Evolutionary conservation across 768 basidiomycete species (phyloP), one percentile per base, ranked within the genome.

Genomic region (Boletus pseudopeckii): DNA sequence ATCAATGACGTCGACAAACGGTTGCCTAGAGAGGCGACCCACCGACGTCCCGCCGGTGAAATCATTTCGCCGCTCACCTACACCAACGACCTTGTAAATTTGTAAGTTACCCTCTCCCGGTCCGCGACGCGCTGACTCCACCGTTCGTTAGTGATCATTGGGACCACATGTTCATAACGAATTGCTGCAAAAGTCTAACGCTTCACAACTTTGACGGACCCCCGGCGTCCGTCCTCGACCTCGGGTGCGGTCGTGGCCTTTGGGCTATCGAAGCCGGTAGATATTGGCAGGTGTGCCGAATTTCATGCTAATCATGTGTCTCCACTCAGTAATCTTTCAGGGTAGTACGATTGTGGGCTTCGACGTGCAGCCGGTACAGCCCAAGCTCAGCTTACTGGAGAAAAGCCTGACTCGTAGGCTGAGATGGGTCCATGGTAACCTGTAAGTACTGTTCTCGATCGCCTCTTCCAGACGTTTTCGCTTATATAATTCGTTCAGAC

Each of bases 201-300:
- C 74, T 83, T 54, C 77, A 82, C 60, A 71, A 75, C 41, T 84
- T 85, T 47, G 71, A 75, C 8, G 63, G 61, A 0, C 77, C 81
- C 3, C 89, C 87, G 0, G 22, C 63, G 1, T 66, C 71, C 4
- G 73, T 88, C 0, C 78, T 91, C 11, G 86, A 89, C 61, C 69
- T 91, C 9, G 89, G 87, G 0, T 88, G 86, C 62, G 87, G 88
- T 6, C 78, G 74, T 42, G 88, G 88, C 1, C 76, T 77, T 47
- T 91, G 89, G 88, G 78, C 78, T 4, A 74, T 90, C 28, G 81
- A 86, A 54, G 86, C 86, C 5, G 86, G 83, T 3, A 81, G 76
- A 59, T 70, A 73, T 43, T 90, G 88, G 87, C 75, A 74, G 64
- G 89, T 85, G 54, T 40, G 80, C 68, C 36, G 34, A 13, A 43